These are phyloP conservation scores for Debaryomyces psychrophilus DNA, from an alignment of 1,139 yeast genomes.

Conservation along the genomic window DNA sequence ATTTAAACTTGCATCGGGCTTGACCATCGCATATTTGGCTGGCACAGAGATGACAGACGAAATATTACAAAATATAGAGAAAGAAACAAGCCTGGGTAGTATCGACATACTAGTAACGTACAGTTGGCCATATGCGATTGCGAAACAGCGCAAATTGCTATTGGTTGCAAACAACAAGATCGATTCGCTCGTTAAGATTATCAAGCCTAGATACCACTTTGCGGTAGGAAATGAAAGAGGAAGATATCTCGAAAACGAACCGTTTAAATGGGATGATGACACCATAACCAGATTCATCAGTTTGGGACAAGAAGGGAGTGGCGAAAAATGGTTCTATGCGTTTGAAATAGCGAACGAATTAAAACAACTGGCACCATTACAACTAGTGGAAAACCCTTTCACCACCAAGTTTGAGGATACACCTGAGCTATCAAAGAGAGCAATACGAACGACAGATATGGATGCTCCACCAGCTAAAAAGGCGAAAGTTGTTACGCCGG, in stretches of 20 bases:
- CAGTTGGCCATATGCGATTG: constrained; percentile 62
- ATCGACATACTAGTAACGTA: constrained; percentile 62
- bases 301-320: constrained; percentile 58
- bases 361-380: constrained; percentile 12
- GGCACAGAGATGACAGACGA: constrained; percentile 21
- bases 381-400: constrained; percentile 44
- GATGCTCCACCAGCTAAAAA: constrained; percentile 22
- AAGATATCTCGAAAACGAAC: constrained; percentile 56
- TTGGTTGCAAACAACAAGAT: constrained; percentile 42
- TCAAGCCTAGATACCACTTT: constrained; percentile 69
- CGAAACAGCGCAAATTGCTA: constrained; percentile 37
- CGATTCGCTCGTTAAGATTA: constrained; percentile 46
- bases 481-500: constrained; percentile 50
- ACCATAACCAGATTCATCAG: constrained; percentile 63
- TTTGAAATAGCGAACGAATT: constrained; percentile 44
- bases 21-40: constrained; percentile 50
- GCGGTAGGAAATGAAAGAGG: constrained; percentile 54
- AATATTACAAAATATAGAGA: constrained; percentile 11
- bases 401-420: constrained; percentile 9
- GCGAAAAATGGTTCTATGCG: constrained; percentile 74
- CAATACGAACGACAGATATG: constrained; percentile 15
- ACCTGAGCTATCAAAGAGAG: constrained; percentile 15
- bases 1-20: constrained; percentile 45
- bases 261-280: constrained; percentile 56
- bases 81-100: constrained; percentile 4